phyloP scores from a whole-genome alignment of 2,329 filamentous ascomycete species.

The Clonostachys solani region DNA sequence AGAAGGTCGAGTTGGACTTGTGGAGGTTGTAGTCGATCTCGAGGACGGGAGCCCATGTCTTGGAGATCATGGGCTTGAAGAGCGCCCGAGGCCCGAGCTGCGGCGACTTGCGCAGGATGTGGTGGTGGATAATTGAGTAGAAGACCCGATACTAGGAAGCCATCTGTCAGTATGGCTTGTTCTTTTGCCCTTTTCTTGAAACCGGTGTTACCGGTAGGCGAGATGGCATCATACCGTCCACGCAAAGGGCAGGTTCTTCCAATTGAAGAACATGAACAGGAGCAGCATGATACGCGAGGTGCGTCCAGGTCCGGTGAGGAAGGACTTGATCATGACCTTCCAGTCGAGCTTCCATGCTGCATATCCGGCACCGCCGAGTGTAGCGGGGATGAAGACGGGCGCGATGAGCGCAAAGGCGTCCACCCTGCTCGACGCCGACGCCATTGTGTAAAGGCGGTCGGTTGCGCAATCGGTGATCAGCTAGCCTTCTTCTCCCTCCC shows the following conservation, averaged over 20 bases:
- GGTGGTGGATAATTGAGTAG: slow-evolving; percentile 51
- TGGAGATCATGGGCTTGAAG: slow-evolving; percentile 67
- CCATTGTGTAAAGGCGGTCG: slow-evolving; percentile 13
- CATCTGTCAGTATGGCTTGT: slow-evolving; percentile 1
- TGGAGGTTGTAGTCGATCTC: slow-evolving; percentile 87
- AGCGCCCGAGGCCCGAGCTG: slow-evolving; percentile 57
- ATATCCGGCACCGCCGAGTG: slow-evolving; percentile 38
- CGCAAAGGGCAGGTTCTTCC: slow-evolving; percentile 69
- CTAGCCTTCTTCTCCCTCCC: too few species aligned
- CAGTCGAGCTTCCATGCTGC: slow-evolving; percentile 40
- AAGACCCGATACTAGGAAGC: slow-evolving; percentile 50
- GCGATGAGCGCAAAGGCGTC: slow-evolving; percentile 22
- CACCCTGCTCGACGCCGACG: slow-evolving; percentile 24
- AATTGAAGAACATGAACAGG: slow-evolving; percentile 56
- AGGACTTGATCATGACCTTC: slow-evolving; percentile 27
- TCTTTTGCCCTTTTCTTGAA: background rate
- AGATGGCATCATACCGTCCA: slow-evolving; percentile 58
- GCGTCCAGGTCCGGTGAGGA: slow-evolving; percentile 50
- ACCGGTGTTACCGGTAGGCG: background rate
- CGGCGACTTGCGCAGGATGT: slow-evolving; percentile 41
- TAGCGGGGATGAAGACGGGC: slow-evolving; percentile 36
- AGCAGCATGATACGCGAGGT: slow-evolving; percentile 48
- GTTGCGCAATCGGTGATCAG: background rate
- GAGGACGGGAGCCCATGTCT: slow-evolving; percentile 62
- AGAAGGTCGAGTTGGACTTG: slow-evolving; percentile 83